These are phyloP conservation scores for Euphorbia lathyris DNA, from an alignment of 345 rosid species.

Conservation along the genomic window DNA sequence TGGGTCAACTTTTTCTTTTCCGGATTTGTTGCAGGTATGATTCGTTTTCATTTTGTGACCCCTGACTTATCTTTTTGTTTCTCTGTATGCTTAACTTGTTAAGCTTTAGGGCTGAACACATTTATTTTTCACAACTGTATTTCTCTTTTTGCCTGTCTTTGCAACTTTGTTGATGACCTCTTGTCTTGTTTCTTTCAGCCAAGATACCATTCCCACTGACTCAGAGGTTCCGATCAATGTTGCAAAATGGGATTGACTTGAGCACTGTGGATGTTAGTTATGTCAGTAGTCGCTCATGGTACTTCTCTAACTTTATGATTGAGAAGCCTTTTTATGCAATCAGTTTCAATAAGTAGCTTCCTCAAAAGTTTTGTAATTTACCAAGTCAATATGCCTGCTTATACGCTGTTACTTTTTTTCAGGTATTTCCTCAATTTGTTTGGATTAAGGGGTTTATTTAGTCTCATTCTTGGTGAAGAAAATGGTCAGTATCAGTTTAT, in stretches of 20 bases:
- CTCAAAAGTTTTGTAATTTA: not conserved
- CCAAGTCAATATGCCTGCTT: constrained; percentile 8
- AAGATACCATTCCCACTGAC: constrained; percentile 98
- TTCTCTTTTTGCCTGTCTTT: not conserved
- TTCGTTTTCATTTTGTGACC: constrained; percentile 3
- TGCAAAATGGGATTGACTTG: constrained; percentile 98
- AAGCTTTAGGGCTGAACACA: not conserved
- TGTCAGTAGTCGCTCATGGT: constrained; percentile 99
- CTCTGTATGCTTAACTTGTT: not conserved
- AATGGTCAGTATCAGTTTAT: constrained; percentile 56
- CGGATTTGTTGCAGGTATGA: constrained; percentile 94
- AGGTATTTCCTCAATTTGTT: constrained; percentile 97
- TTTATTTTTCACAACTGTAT: not conserved
- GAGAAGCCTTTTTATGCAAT: not conserved
- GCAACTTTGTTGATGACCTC: constrained; percentile 7
- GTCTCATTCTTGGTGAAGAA: constrained; percentile 97
- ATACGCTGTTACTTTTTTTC: constrained; percentile 17
- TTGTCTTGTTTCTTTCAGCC: constrained; percentile 43
- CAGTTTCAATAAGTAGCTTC: not conserved
- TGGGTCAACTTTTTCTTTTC: constrained; percentile 99
- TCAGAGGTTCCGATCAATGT: constrained; percentile 95
- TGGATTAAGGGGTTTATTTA: constrained; percentile 95
- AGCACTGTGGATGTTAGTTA: constrained; percentile 99
- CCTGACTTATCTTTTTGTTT: not conserved
- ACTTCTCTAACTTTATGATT: constrained; percentile 20